Base-by-base conservation (phyloP, 805 yeast species). In the Pichia scutulata region DNA sequence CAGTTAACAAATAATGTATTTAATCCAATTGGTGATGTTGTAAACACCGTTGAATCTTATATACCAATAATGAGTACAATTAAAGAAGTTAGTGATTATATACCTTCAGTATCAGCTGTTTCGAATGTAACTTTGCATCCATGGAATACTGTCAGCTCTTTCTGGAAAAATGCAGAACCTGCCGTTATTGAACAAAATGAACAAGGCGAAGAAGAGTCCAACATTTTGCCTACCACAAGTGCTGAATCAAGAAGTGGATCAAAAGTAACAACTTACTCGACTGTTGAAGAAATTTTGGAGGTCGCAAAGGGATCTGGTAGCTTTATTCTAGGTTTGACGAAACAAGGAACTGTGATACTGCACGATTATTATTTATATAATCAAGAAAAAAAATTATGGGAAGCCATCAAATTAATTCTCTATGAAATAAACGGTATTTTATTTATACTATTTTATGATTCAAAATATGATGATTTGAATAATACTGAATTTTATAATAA, bases 381-480 rank as follows among this genome's bases (percentile, higher is more conserved):
- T 7, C 45, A 39, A 12, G 28, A 21, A 1, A 33, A 37, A 9
- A 49, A 41, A 3, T 25, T 43, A 5, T 49, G 48, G 25, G 37
- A 42, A 9, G 43, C 40, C n/a, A 53, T 48, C 19, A 57, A 58
- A 16, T 37, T 60, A 14, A 52, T 66, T 8, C 48, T 66, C 1
- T 67, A 67, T 44, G 70, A 66, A 52, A 53, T 59, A 8, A 60
- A 61, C 47, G 69, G 69, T 10, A 57, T 63, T 12, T 36, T 66
- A 37, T 64, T 65, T 42, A 47, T 55, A 0, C 33, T 65, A 24
- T 23, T 66, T 4, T 60, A 50, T 47, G 43, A 58, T 10, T 37
- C 48, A 10, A n/a, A 36, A 13, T 18, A n/a, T 13, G 23, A 52
- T 1, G 48, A 46, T 4, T 28, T 50, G n/a, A 22, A 14, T 2